phyloP scores from a whole-genome alignment of 257 asterid genomes.

The Solanum stenotomum region DNA sequence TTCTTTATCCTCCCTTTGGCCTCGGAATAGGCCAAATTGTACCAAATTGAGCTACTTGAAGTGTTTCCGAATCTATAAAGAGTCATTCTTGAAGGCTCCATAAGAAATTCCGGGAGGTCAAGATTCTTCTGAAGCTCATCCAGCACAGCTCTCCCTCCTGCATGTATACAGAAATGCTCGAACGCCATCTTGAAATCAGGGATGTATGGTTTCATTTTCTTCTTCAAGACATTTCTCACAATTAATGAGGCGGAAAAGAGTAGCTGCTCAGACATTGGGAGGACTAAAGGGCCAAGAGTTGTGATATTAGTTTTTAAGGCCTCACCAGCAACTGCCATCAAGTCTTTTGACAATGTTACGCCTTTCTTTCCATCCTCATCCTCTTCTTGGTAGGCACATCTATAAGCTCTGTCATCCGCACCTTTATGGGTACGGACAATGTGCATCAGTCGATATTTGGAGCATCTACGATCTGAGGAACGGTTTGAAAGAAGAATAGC shows the following conservation, averaged over 20 bases:
- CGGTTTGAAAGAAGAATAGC: slow-evolving; percentile 21
- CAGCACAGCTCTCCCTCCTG: slow-evolving; percentile 6
- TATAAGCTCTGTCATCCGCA: slow-evolving; percentile 17
- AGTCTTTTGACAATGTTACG: slow-evolving; percentile 18
- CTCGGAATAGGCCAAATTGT: slow-evolving; percentile 14
- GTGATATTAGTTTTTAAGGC: slow-evolving; percentile 22
- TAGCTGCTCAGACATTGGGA: background rate
- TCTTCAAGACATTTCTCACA: background rate
- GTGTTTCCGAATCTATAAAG: slow-evolving; percentile 13
- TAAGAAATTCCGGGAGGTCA: background rate
- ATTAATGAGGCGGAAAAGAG: background rate
- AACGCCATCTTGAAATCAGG: slow-evolving; percentile 16
- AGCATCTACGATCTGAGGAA: background rate
- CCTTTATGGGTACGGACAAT: slow-evolving; percentile 22
- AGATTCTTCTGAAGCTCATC: slow-evolving; percentile 9
- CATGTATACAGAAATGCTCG: background rate
- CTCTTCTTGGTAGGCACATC: slow-evolving; percentile 12
- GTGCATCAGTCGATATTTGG: slow-evolving; percentile 20
- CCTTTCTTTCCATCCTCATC: slow-evolving; percentile 8
- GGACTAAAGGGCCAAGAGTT: slow-evolving; percentile 2
- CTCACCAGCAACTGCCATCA: slow-evolving; percentile 21
- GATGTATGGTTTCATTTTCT: background rate
- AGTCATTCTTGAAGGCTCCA: slow-evolving; percentile 17
- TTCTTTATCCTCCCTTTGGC: slow-evolving; percentile 18
- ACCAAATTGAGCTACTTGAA: slow-evolving; percentile 24